Evolutionary conservation across 2,329 filamentous ascomycete genomes (phyloP).

Genomic region (Magnaporthales sp.): DNA sequence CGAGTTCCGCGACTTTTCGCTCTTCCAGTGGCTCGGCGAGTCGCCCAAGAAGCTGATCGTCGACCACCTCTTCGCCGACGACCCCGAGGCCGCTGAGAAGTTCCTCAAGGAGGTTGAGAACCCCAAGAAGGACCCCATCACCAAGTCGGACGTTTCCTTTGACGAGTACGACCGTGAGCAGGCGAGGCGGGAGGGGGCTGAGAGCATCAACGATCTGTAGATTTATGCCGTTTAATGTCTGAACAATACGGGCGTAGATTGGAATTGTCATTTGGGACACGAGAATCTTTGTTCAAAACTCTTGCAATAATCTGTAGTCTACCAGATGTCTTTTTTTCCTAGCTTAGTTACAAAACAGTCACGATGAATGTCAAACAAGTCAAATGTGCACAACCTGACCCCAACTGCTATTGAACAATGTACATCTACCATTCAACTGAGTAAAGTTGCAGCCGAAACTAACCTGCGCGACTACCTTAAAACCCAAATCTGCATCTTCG

Average conservation of each 20-base stretch:
- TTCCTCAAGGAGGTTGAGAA: slow-evolving; percentile 55
- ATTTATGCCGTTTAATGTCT: background rate
- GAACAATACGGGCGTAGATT: background rate
- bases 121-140: slow-evolving; percentile 50
- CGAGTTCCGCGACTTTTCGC: slow-evolving; percentile 62
- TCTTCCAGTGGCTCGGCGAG: slow-evolving; percentile 70
- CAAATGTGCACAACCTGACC: background rate
- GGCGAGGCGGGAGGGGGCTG: slow-evolving; percentile 5
- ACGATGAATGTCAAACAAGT: background rate
- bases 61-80: slow-evolving; percentile 57
- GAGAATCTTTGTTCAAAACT: background rate
- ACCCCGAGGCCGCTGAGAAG: slow-evolving; percentile 49
- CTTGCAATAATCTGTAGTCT: background rate
- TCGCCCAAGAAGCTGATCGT: slow-evolving; percentile 57
- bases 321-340: background rate
- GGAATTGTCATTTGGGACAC: background rate
- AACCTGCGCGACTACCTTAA: background rate
- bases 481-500: background rate
- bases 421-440: background rate
- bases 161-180: background rate
- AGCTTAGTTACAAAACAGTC: background rate
- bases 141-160: slow-evolving; percentile 19
- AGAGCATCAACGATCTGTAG: slow-evolving; percentile 5
- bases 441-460: too few relatives aligned
- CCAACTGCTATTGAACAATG: background rate